phyloP scores from a whole-genome alignment of 2,329 filamentous ascomycete genomes.

The Chrysoporthe deuterocubensis region DNA sequence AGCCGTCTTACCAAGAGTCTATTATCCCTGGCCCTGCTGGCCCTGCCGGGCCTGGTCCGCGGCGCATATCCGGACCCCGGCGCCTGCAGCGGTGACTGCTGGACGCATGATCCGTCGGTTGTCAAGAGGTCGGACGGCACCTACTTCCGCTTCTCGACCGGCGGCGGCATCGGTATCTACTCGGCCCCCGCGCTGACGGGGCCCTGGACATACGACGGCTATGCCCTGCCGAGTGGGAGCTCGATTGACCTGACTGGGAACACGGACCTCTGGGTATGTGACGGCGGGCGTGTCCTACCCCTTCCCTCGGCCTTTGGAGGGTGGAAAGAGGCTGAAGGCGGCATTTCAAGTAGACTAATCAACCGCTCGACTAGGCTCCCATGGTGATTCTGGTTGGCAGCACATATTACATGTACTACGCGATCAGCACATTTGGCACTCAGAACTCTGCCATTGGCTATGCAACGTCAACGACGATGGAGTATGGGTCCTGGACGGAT shows the following conservation, averaged over 20 bases:
- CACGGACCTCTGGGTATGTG: conserved; percentile 47
- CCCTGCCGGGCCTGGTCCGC: conserved; percentile 26
- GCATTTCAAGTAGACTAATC: background rate
- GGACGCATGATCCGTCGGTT: conserved; percentile 43
- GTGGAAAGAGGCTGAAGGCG: background rate
- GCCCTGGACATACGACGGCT: conserved; percentile 47
- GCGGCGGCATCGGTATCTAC: conserved; percentile 41
- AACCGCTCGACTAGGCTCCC: conserved; percentile 55
- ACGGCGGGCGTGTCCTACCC: background rate
- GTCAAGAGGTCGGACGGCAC: conserved; percentile 43
- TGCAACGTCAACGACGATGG: conserved; percentile 40
- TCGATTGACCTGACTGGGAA: conserved; percentile 46
- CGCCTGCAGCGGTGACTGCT: conserved; percentile 43
- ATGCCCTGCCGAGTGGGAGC: conserved; percentile 44
- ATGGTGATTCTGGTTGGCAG: conserved; percentile 62
- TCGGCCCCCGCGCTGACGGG: conserved; percentile 39
- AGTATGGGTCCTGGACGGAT: conserved; percentile 55
- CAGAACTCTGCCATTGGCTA: conserved; percentile 66
- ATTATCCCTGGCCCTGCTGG: conserved; percentile 22
- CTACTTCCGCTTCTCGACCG: conserved; percentile 45
- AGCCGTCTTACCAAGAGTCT: conserved; percentile 9
- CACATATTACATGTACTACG: conserved; percentile 70
- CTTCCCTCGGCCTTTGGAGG: background rate
- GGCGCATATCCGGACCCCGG: conserved; percentile 38
- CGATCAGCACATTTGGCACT: conserved; percentile 64